Evolutionary conservation across 2,329 filamentous ascomycete genomes (phyloP).

Genomic region (Nigrograna mackinnonii): DNA sequence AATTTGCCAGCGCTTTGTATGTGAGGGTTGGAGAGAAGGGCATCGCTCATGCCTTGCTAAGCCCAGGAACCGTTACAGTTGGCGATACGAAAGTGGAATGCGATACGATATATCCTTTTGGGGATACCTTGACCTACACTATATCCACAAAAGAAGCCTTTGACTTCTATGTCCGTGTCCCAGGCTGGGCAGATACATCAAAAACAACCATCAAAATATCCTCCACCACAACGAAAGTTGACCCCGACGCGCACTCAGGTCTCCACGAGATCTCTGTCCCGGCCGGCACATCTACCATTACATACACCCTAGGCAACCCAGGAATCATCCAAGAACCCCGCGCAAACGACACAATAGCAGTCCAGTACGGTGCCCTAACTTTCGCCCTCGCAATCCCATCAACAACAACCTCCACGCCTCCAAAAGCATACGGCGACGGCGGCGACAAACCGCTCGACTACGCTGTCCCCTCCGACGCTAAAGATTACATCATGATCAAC

Average conservation of each 20-base stretch:
- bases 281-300: conserved; percentile 36
- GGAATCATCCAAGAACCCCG: conserved; percentile 33
- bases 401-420: conserved; percentile 19
- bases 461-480: conserved; percentile 15
- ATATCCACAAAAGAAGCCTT: conserved; percentile 42
- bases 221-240: conserved; percentile 14
- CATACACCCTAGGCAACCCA: conserved; percentile 37
- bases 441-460: conserved; percentile 10
- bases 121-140: conserved; percentile 43
- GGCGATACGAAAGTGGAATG: conserved; percentile 45
- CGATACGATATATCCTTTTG: conserved; percentile 56
- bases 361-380: conserved; percentile 40
- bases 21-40: conserved; percentile 47
- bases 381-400: conserved; percentile 43
- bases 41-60: conserved; percentile 55
- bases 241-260: conserved; percentile 39
- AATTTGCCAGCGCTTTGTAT: conserved; percentile 56
- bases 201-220: no score
- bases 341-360: conserved; percentile 44
- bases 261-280: conserved; percentile 42
- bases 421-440: conserved; percentile 17
- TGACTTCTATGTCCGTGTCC: conserved; percentile 52
- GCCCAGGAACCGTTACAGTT: conserved; percentile 49
- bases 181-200: conserved; percentile 43
- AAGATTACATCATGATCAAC: conserved; percentile 12